phyloP scores from a whole-genome alignment of 495 filamentous ascomycete species.

The Daldinia concentrica region DNA sequence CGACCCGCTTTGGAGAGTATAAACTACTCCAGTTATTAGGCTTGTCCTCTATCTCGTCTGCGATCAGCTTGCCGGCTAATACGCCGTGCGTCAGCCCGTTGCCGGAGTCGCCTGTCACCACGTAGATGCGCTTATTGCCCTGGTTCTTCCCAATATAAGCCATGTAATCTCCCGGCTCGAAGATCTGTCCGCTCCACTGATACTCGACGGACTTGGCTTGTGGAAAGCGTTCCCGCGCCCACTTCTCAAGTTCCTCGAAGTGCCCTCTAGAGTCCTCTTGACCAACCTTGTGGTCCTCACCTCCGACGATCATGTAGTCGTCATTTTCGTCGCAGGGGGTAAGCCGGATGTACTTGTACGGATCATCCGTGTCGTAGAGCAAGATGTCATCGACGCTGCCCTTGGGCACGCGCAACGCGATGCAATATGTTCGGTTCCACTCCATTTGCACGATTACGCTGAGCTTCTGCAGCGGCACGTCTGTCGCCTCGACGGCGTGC shows the following conservation, averaged over 20 bases:
- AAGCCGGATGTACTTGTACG: slow-evolving; percentile 63
- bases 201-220: slow-evolving; percentile 60
- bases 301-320: slow-evolving; percentile 67
- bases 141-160: slow-evolving; percentile 67
- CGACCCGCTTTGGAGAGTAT: slow-evolving; percentile 59
- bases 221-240: slow-evolving; percentile 63
- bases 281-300: slow-evolving; percentile 69
- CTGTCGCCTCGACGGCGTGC: slow-evolving; percentile 63
- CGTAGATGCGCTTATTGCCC: slow-evolving; percentile 58
- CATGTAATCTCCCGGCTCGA: slow-evolving; percentile 65
- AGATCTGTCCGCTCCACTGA: slow-evolving; percentile 66
- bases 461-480: slow-evolving; percentile 65
- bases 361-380: slow-evolving; percentile 63
- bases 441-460: slow-evolving; percentile 60
- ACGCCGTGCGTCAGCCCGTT: slow-evolving; percentile 67
- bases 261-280: slow-evolving; percentile 57
- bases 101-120: slow-evolving; percentile 67
- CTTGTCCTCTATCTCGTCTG: slow-evolving; percentile 62
- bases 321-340: slow-evolving; percentile 62
- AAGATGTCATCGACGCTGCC: slow-evolving; percentile 61
- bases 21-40: slow-evolving; percentile 59
- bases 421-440: slow-evolving; percentile 65
- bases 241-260: slow-evolving; percentile 59
- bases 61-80: slow-evolving; percentile 61
- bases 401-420: slow-evolving; percentile 64